These are phyloP conservation scores for Mucor irregularis DNA, from an alignment of 371 early-diverging fungal species.

Conservation along the genomic window DNA sequence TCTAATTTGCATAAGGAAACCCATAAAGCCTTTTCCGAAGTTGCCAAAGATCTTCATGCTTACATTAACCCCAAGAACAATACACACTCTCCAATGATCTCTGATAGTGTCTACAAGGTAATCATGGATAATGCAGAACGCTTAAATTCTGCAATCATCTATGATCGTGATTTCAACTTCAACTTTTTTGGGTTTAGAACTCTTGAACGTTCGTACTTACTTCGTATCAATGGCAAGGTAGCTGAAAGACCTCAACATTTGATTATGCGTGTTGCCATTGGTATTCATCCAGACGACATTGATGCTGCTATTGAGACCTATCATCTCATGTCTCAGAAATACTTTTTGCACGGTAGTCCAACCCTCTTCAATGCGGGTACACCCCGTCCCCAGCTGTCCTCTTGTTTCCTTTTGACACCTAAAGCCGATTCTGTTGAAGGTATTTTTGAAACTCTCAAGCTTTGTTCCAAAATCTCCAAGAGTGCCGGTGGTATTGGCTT, in stretches of 20 bases:
- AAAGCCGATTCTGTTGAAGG: slow-evolving; percentile 97
- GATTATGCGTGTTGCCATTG: slow-evolving; percentile 98
- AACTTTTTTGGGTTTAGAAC: slow-evolving; percentile 99
- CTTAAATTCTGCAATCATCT: slow-evolving; percentile 93
- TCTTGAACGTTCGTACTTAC: slow-evolving; percentile 93
- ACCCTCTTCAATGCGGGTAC: slow-evolving; percentile 99
- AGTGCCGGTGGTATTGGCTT: slow-evolving; percentile 99
- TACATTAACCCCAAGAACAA: slow-evolving; percentile 88
- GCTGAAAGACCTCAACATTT: slow-evolving; percentile 99
- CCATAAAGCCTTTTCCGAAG: slow-evolving; percentile 87
- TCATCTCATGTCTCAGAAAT: slow-evolving; percentile 93
- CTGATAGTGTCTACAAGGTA: slow-evolving; percentile 70
- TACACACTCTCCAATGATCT: slow-evolving; percentile 86
- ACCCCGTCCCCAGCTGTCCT: slow-evolving; percentile 93
- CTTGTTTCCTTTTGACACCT: slow-evolving; percentile 96
- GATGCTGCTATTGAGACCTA: slow-evolving; percentile 96
- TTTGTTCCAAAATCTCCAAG: slow-evolving; percentile 98
- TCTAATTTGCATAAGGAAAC: slow-evolving; percentile 98
- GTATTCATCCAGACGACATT: slow-evolving; percentile 96
- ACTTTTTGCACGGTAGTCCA: slow-evolving; percentile 98
- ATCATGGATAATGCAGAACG: slow-evolving; percentile 79
- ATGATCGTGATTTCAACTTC: slow-evolving; percentile 96
- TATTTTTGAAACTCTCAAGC: slow-evolving; percentile 97
- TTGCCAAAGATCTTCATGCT: slow-evolving; percentile 83
- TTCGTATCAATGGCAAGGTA: slow-evolving; percentile 78